These are phyloP conservation scores for Polygonum aviculare DNA, from an alignment of 148 eudicot species.

Conservation along the genomic window DNA sequence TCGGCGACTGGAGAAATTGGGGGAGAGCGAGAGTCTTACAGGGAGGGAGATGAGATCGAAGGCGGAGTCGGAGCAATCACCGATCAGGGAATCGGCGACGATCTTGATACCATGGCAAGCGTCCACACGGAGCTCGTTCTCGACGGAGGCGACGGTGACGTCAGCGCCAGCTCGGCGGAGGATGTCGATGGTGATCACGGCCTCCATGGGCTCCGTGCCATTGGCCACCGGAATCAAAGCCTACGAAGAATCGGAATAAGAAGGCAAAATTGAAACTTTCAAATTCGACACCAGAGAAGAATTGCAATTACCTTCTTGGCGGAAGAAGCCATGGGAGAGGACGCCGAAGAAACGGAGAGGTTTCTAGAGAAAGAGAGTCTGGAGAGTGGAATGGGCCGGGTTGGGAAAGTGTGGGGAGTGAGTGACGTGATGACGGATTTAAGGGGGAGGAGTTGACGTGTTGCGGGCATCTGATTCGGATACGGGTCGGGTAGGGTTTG, in stretches of 20 bases:
- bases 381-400: conserved; percentile 12
- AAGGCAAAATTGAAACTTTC: background rate
- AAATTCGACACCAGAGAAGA: conserved; percentile 7
- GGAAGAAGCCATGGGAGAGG: conserved; percentile 55
- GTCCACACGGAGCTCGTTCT: conserved; percentile 58
- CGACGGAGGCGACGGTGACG: conserved; percentile 92
- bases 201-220: conserved; percentile 97
- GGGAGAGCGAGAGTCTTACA: conserved; percentile 24
- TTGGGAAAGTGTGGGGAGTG: conserved; percentile 13
- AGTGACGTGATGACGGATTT: conserved; percentile 17
- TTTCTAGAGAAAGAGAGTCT: conserved; percentile 16
- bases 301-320: conserved; percentile 40
- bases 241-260: conserved; percentile 21
- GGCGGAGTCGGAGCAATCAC: conserved; percentile 43
- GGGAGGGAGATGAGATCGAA: conserved; percentile 92
- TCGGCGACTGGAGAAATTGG: background rate
- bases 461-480: conserved; percentile 22
- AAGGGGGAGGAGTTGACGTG: conserved; percentile 34
- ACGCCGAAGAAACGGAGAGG: conserved; percentile 14
- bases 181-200: conserved; percentile 65
- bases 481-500: background rate
- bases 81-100: conserved; percentile 70
- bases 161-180: conserved; percentile 90
- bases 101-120: conserved; percentile 77
- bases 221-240: conserved; percentile 90